These are phyloP conservation scores for Pichia ethanolica DNA, from an alignment of 805 yeast genomes.

Conservation along the genomic window DNA sequence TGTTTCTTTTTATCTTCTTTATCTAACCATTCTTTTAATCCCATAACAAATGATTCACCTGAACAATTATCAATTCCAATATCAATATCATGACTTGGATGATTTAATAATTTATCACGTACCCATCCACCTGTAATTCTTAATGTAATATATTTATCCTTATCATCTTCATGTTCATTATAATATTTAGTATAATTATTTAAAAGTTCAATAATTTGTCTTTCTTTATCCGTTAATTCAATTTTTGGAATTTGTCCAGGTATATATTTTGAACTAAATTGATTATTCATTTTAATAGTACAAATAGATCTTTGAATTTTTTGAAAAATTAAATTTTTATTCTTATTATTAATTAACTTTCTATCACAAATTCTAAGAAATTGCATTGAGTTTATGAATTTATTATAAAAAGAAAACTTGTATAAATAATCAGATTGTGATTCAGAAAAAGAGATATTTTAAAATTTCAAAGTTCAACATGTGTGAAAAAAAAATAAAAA, in stretches of 20 bases:
- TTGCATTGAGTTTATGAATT: no score
- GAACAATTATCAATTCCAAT: slow-evolving; percentile 80
- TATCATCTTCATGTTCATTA: slow-evolving; percentile 12
- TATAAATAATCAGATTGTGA: no score
- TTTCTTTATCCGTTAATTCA: slow-evolving; percentile 18
- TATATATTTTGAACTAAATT: background rate
- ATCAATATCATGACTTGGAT: slow-evolving; percentile 79
- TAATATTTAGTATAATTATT: slow-evolving; percentile 22
- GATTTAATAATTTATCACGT: slow-evolving; percentile 82
- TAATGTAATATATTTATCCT: slow-evolving; percentile 28
- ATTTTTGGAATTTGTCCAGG: slow-evolving; percentile 13
- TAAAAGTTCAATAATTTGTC: slow-evolving; percentile 19
- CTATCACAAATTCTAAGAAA: no score
- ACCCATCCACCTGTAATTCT: slow-evolving; percentile 99
- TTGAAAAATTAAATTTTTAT: no score
- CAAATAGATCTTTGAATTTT: background rate
- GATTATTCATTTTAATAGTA: background rate
- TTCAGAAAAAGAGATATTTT: no score
- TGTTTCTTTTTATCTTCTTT: slow-evolving; percentile 2
- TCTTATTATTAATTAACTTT: no score
- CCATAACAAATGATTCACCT: slow-evolving; percentile 79
- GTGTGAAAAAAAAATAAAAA: no score
- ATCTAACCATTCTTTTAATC: slow-evolving; percentile 44
- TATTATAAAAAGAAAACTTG: no score
- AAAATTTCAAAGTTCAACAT: no score